These are phyloP conservation scores for Mycena indigotica DNA, from an alignment of 768 basidiomycete species.

Conservation along the genomic window DNA sequence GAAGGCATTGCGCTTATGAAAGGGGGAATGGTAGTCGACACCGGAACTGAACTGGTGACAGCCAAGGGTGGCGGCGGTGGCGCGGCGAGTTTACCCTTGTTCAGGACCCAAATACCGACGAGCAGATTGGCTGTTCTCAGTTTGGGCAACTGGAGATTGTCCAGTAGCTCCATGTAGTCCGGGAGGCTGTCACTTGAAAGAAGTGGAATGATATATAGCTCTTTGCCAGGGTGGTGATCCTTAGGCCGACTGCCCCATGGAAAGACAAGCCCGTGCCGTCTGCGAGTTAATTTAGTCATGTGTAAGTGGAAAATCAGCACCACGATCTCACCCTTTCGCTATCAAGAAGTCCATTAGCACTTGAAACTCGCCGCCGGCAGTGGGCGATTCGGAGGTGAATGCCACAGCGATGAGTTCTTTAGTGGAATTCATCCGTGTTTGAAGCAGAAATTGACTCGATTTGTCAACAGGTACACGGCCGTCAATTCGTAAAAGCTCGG, in stretches of 20 bases:
- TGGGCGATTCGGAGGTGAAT: conserved; percentile 56
- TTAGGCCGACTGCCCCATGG: conserved; percentile 81
- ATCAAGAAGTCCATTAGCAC: conserved; percentile 67
- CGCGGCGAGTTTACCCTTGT: conserved; percentile 73
- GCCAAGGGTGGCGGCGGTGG: conserved; percentile 34
- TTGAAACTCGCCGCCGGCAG: conserved; percentile 54
- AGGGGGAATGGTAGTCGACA: conserved; percentile 13
- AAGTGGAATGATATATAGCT: conserved; percentile 85
- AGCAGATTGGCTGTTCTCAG: conserved; percentile 65
- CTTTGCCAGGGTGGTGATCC: conserved; percentile 76
- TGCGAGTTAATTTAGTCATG: too few species aligned
- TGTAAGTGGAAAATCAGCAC: conserved; percentile 11
- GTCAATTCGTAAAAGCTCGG: conserved; percentile 71
- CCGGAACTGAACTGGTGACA: conserved; percentile 13
- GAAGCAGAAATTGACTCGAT: conserved; percentile 76
- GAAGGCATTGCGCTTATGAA: conserved; percentile 22
- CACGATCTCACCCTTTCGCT: conserved; percentile 64
- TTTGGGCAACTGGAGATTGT: conserved; percentile 71
- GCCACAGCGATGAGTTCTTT: conserved; percentile 82
- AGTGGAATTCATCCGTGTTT: conserved; percentile 71
- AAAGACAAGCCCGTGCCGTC: conserved; percentile 84
- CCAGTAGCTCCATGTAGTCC: conserved; percentile 83
- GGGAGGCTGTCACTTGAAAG: conserved; percentile 67
- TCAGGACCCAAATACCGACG: conserved; percentile 83
- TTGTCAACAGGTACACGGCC: conserved; percentile 80